Evolutionary conservation across 768 basidiomycete species (phyloP).

Genomic region (Amyloporia xantha): DNA sequence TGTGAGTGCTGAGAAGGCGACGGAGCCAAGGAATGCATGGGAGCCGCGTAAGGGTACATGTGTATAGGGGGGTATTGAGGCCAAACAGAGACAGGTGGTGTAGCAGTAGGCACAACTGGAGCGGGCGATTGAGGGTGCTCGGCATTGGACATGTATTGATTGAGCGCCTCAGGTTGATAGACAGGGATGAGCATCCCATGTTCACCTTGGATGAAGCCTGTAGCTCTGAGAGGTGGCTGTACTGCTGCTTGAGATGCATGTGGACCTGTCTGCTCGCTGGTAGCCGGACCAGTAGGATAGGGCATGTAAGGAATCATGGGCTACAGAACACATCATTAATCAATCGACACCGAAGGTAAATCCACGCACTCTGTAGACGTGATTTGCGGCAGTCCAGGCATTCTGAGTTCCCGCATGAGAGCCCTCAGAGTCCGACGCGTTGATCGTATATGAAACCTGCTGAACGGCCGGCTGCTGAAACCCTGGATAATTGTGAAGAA

Average conservation of each 20-base stretch:
- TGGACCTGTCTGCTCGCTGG: background rate
- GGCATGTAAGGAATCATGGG: conserved; percentile 6
- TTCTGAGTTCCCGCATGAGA: conserved; percentile 9
- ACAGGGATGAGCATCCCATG: conserved; percentile 67
- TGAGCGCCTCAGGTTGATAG: conserved; percentile 63
- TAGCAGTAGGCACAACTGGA: background rate
- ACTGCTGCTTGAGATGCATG: background rate
- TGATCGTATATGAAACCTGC: conserved; percentile 16
- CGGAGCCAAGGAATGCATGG: background rate
- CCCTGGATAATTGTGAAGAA: conserved; percentile 36
- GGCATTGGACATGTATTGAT: conserved; percentile 53
- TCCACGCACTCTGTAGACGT: conserved; percentile 1
- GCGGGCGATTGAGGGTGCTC: conserved; percentile 26
- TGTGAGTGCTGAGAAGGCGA: background rate
- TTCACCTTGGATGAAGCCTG: conserved; percentile 67
- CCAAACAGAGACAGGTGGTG: background rate
- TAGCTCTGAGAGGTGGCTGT: conserved; percentile 55
- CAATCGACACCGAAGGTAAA: background rate
- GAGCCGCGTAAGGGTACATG: conserved; percentile 8
- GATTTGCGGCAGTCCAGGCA: background rate
- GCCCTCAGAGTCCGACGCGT: conserved; percentile 27
- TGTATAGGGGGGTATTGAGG: conserved; percentile 6
- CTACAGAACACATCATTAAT: background rate
- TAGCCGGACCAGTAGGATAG: conserved; percentile 1
- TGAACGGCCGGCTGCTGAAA: conserved; percentile 31